Conservation (phyloP, 2,329 filamentous ascomycete species). For the Cryphonectria nitschkei region DNA sequence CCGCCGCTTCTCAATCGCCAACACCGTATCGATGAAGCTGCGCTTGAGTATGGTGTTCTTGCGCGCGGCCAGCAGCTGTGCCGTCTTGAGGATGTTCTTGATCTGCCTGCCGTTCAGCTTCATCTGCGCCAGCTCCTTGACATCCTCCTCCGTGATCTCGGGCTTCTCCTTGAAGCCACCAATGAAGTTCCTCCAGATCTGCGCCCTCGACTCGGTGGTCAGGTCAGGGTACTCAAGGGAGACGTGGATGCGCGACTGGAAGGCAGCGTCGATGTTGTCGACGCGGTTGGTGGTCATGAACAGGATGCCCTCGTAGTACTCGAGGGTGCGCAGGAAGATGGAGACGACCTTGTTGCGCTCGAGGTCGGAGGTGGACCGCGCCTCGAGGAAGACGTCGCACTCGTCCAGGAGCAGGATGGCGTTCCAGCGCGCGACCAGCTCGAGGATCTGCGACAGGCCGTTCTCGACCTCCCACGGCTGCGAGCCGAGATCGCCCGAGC, state of each 20-base stretch:
- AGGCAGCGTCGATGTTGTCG: conserved; percentile 50
- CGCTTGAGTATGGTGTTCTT: conserved; percentile 40
- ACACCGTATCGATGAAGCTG: conserved; percentile 37
- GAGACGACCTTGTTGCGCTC: conserved; percentile 46
- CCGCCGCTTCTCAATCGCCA: conserved; percentile 37
- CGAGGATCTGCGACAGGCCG: conserved; percentile 69
- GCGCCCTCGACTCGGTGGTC: conserved; percentile 39
- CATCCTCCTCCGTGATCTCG: conserved; percentile 38
- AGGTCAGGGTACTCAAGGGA: conserved; percentile 51
- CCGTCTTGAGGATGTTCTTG: conserved; percentile 44
- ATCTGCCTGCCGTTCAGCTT: conserved; percentile 42
- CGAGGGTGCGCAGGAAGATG: conserved; percentile 47
- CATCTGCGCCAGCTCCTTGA: conserved; percentile 44
- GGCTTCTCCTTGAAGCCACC: conserved; percentile 36
- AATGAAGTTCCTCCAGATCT: conserved; percentile 47
- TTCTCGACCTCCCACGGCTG: conserved; percentile 66
- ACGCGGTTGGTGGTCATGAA: conserved; percentile 55
- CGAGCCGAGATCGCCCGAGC: conserved; percentile 72
- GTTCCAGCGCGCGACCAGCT: conserved; percentile 74
- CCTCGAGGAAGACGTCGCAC: conserved; percentile 62
- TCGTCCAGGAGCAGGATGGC: conserved; percentile 74
- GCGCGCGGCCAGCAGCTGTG: conserved; percentile 38
- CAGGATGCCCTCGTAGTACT: conserved; percentile 53
- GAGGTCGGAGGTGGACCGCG: conserved; percentile 37
- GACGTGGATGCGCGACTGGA: conserved; percentile 53